Percentiles rank a stretch among this genome's conserved stretches.
These are phyloP conservation scores for Aegilops umbellulata DNA, from an alignment of 176 grass and related monocot species.

Conservation along the genomic window DNA sequence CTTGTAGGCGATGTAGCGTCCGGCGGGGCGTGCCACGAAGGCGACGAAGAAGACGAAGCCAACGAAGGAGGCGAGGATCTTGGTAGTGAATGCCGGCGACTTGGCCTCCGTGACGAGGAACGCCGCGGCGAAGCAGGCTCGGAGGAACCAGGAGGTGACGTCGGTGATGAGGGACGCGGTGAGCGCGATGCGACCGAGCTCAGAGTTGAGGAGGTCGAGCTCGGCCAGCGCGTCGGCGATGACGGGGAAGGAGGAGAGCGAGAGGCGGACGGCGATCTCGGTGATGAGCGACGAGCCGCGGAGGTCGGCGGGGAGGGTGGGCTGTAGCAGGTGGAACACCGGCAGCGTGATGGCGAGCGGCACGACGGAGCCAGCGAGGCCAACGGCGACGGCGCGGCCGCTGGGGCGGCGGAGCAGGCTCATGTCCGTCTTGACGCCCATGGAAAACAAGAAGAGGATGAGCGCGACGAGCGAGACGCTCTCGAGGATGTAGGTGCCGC, in stretches of 20 bases:
- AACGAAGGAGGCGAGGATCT: slow-evolving; percentile 38
- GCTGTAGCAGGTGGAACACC: slow-evolving; percentile 24
- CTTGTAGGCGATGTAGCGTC: slow-evolving; percentile 29
- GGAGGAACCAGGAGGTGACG: slow-evolving; percentile 54
- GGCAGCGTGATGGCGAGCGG: slow-evolving; percentile 46
- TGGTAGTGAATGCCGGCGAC: slow-evolving; percentile 4
- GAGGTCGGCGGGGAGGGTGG: slow-evolving; percentile 43
- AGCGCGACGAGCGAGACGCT: slow-evolving; percentile 57
- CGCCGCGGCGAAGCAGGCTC: slow-evolving; percentile 3
- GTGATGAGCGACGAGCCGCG: slow-evolving; percentile 32
- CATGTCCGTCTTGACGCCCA: slow-evolving; percentile 75
- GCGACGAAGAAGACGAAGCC: slow-evolving; percentile 37
- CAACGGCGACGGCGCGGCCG: slow-evolving; percentile 49
- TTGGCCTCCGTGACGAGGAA: slow-evolving; percentile 23
- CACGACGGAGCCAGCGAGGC: slow-evolving; percentile 43
- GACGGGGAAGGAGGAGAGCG: slow-evolving; percentile 70
- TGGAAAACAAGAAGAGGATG: slow-evolving; percentile 72
- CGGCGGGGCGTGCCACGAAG: slow-evolving; percentile 41
- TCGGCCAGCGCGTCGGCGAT: slow-evolving; percentile 60
- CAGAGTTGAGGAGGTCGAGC: slow-evolving; percentile 81
- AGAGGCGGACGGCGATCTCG: slow-evolving; percentile 52
- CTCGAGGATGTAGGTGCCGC: slow-evolving; percentile 55
- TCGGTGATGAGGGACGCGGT: slow-evolving; percentile 72
- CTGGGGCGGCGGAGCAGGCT: slow-evolving; percentile 47
- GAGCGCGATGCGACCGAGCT: slow-evolving; percentile 79